Conservation (phyloP, 345 rosid genomes). For the Aethionema arabicum region DNA sequence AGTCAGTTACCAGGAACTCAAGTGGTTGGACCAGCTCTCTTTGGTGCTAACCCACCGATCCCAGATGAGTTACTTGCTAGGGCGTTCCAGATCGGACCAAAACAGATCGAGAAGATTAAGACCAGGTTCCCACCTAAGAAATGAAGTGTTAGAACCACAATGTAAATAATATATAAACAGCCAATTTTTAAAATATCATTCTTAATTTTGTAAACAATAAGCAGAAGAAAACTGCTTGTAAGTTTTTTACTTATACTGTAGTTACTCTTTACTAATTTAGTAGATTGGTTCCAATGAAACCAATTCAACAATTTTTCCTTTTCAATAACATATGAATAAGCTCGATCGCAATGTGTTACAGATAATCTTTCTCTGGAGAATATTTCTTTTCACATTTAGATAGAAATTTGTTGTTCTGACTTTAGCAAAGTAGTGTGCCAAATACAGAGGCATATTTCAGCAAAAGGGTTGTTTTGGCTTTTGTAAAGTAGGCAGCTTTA, state of each 20-base stretch:
- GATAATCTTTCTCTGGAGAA: background rate
- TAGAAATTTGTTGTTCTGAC: background rate
- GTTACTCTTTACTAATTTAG: slow-evolving; percentile 18
- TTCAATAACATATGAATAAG: background rate
- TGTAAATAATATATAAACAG: slow-evolving; percentile 7
- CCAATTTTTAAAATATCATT: slow-evolving; percentile 4
- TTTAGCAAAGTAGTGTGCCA: background rate
- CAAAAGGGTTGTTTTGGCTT: background rate
- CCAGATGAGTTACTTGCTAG: slow-evolving; percentile 50
- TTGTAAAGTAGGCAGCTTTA: too few relatives aligned
- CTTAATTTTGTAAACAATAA: slow-evolving; percentile 21
- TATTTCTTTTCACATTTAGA: slow-evolving; percentile 4
- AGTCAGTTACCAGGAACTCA: slow-evolving; percentile 65
- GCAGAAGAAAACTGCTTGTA: slow-evolving; percentile 20
- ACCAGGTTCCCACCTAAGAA: slow-evolving; percentile 46
- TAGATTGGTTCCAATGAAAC: slow-evolving; percentile 16
- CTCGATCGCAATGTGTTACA: too few relatives aligned
- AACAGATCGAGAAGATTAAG: slow-evolving; percentile 47
- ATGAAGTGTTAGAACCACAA: slow-evolving; percentile 22
- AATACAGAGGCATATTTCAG: too few relatives aligned
- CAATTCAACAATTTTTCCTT: slow-evolving; percentile 17
- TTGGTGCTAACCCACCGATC: slow-evolving; percentile 47
- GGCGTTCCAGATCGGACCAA: slow-evolving; percentile 45
- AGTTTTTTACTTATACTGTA: slow-evolving; percentile 14
- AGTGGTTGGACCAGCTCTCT: slow-evolving; percentile 40